Base-by-base conservation (phyloP, 257 asterid species). In the Mentha longifolia region DNA sequence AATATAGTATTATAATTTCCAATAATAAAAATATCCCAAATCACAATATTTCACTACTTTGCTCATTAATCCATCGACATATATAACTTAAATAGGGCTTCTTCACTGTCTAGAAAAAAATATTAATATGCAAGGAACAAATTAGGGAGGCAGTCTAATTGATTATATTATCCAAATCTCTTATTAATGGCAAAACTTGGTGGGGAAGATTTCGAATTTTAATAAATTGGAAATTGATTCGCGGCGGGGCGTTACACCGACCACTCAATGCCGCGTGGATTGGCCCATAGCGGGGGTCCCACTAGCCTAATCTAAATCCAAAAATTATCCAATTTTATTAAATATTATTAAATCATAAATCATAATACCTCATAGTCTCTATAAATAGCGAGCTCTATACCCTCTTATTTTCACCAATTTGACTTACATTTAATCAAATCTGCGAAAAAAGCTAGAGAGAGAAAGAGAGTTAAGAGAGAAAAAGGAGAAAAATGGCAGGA, bases 401-500 rank as follows among this genome's bases (percentile, higher is more conserved):
- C 17, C 25, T n/a, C n/a, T n/a, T n/a, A n/a, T n/a, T n/a, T 12
- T 43, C 55, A 63, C 14, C 39, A 20, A 41, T 11, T 63, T 12
- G 1, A 63, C 41, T 35, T 2, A 16, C 47, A 10, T 11, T 42
- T 17, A 51, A 22, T 16, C 12, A 30, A 33, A 2, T 9, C 7
- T 11, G 9, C 35, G 3, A 55, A 28, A 30, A 30, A 15, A n/a
- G n/a, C 20, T 0, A 30, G 43, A 58, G 45, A 58, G 10, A 4
- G 28, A 62, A 25, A 20, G 8, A 35, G 17, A 17, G 13, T 28
- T 28, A 35, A 28, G 11, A 15, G 8, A 49, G 12, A 72, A 12
- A 80, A 12, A 80, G 25, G 77, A 6, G 1, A 5, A 52, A 19
- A 76, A 89, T 89, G 96, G 82, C 96, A 45, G 92, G 96, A 66